Base-by-base conservation (phyloP, 306 rosid species). In the Psophocarpus tetragonolobus region DNA sequence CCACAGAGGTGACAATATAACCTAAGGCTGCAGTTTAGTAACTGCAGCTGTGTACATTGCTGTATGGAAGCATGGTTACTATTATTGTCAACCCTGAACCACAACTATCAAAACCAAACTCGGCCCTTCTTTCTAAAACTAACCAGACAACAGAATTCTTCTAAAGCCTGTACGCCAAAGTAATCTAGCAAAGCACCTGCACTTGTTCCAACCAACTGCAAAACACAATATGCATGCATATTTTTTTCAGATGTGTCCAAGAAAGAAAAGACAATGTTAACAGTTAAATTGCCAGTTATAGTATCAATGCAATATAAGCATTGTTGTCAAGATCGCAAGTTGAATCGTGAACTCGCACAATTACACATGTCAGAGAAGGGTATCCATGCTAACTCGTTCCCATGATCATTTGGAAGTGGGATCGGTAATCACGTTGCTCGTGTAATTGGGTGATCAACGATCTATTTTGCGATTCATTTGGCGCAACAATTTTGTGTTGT, bases 61-160 rank as follows among this genome's bases (percentile, higher is more conserved):
- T 6, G 18, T 30, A 4, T 73, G 57, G 54, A 7, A 10, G 35
- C 50, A 20, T 14, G 8, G 60, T 54, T 54, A 36, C 26, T 30
- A 20, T 51, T 35, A 32, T 35, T 48, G 53, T 21, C 48, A 17
- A 60, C 30, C 29, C 56, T 51, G 38, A 54, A 73, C 27, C 50
- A 53, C n/a, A 39, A 80, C 51, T 27, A 30, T 66, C 68, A 66
- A 66, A 80, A 73, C 24, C 75, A 65, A 56, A 65, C 42, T 54
- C 38, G 9, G 53, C 42, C 51, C 35, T 51, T 50, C 53, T 54
- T 71, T 51, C 44, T 36, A 80, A 65, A 54, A 26, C 72, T 33
- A 47, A 8, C 18, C 73, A 60, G 6, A 35, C n/a, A 36, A 39
- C 38, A 26, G n/a, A 45, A 30, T 32, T 58, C 23, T 20, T 32